phyloP scores from a whole-genome alignment of 2,329 filamentous ascomycete species.

The Juglanconis sp. region DNA sequence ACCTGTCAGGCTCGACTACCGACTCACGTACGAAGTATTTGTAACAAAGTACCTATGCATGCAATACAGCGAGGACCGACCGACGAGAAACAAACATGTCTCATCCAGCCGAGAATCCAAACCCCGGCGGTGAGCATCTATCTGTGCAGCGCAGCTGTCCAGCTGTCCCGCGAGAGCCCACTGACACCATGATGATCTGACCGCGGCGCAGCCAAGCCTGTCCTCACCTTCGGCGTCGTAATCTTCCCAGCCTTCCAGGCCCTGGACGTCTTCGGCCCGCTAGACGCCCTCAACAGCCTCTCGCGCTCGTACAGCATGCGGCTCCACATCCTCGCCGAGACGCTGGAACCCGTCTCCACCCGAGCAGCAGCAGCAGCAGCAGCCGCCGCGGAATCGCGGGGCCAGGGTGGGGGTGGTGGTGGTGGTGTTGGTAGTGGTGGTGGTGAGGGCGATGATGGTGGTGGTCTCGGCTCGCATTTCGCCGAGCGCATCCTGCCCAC shows the following conservation, averaged over 20 bases:
- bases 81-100: too few relatives aligned
- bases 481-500: conserved; percentile 30
- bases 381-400: background rate
- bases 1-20: too few relatives aligned
- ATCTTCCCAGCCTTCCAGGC: conserved; percentile 25
- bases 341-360: conserved; percentile 22
- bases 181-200: background rate
- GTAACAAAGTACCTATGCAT: too few relatives aligned
- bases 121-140: background rate
- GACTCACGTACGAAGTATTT: too few relatives aligned
- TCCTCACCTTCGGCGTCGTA: conserved; percentile 21
- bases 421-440: too few relatives aligned
- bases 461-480: background rate
- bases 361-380: background rate
- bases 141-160: too few relatives aligned
- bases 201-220: background rate
- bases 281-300: conserved; percentile 25
- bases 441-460: too few relatives aligned
- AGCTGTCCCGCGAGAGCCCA: too few relatives aligned
- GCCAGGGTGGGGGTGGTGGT: too few relatives aligned
- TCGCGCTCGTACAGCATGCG: conserved; percentile 18
- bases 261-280: conserved; percentile 27
- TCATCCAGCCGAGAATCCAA: too few relatives aligned
- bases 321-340: conserved; percentile 23
- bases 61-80: too few relatives aligned